Percentiles rank a stretch among this genome's conserved stretches.
phyloP scores from a whole-genome alignment of 2,329 filamentous ascomycete genomes.

The Arthrobotrys iridis region DNA sequence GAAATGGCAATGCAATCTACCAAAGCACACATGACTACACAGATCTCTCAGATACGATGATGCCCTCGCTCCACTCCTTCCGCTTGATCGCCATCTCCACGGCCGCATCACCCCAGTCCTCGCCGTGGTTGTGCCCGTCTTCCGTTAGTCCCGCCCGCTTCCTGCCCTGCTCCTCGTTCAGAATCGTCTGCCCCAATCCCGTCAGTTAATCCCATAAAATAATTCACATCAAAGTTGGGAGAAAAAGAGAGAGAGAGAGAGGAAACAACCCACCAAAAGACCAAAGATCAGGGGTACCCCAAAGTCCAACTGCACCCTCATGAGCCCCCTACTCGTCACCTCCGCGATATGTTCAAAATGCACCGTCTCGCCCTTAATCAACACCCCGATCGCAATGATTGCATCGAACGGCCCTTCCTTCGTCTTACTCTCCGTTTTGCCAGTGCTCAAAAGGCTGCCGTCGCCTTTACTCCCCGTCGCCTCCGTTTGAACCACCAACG shows the following conservation, averaged over 20 bases:
- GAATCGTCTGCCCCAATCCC: conserved; percentile 72
- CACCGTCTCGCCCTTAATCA: conserved; percentile 99
- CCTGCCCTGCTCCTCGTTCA: conserved; percentile 87
- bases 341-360: conserved; percentile 99
- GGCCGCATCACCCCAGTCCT: conserved; percentile 93
- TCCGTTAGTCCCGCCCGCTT: conserved; percentile 79
- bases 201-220: background rate
- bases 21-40: background rate
- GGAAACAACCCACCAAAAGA: conserved; percentile 62
- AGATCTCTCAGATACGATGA: conserved; percentile 29
- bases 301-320: conserved; percentile 90
- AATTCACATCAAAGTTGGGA: background rate
- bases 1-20: background rate
- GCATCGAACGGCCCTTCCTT: conserved; percentile 81
- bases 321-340: conserved; percentile 86
- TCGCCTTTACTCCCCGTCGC: conserved; percentile 57
- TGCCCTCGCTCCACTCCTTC: conserved; percentile 80
- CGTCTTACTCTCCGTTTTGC: conserved; percentile 29
- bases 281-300: conserved; percentile 92
- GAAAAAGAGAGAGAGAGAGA: background rate
- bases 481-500: conserved; percentile 23
- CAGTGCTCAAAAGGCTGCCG: conserved; percentile 33
- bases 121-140: conserved; percentile 87
- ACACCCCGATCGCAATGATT: conserved; percentile 90
- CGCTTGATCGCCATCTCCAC: conserved; percentile 94